Base-by-base conservation (phyloP, 2,329 filamentous ascomycete genomes). In the Stagonosporopsis vannaccii region DNA sequence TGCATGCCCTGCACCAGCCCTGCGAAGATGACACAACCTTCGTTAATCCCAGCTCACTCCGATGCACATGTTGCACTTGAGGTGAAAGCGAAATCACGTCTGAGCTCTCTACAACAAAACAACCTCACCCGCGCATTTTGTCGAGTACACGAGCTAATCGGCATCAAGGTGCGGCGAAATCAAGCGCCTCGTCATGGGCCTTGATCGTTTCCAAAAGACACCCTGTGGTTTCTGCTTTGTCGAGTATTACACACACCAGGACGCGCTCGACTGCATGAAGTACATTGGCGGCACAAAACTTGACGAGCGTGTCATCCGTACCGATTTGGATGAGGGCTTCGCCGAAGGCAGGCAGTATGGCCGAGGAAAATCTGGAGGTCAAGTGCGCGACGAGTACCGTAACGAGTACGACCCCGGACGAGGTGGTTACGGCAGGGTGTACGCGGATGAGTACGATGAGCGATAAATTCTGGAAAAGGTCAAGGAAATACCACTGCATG, bases 1-100 rank as follows among this genome's bases (percentile, higher is more conserved):
- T 25, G 13, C 19, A 15, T 20, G 35, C 40, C 35, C 20, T 20
- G 6, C 7, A 30, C 19, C 32, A 26, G 5, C 60, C 51, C 61
- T 68, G 58, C 71, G 71, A 76, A 69, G 92, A 97, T 97, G 92
- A 97, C 80, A 83, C 85, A 82, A 79, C 81, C 86, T 56, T 87
- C 91, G 91, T 93, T 93, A 94, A 85, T 94, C 94, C 92, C 93
- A 97, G 93, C 93, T 97, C 93, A 97, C 93, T 97, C 91, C 90
- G 90, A 98, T 89, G 88, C 91, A 85, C 81, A 84, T 62, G 75
- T 19, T 87, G 90, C 87, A 87, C 81, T 87, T 96, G 92, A 90
- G 92, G 91, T 88, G 88, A 95, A 96, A 80, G 82, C 92, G 89
- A 84, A 80, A 83, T 79, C 81, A 77, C 82, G 82, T 78, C 81